These are phyloP conservation scores for Aspergillus pseudotamarii DNA, from an alignment of 2,329 filamentous ascomycete species.

Conservation along the genomic window DNA sequence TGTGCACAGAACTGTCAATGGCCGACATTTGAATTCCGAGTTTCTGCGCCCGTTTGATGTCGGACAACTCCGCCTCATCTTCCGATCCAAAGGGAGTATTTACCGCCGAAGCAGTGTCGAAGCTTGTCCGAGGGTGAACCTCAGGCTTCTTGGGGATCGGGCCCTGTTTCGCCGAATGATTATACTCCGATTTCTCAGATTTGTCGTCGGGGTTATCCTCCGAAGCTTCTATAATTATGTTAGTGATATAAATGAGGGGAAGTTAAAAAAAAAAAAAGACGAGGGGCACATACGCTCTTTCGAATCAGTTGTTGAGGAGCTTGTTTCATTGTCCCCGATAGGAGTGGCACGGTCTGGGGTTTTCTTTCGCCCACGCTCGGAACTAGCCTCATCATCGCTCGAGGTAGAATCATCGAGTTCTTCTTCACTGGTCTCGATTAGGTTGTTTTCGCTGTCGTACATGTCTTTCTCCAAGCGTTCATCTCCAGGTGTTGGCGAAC, in stretches of 20 bases:
- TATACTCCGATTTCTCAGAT: slow-evolving; percentile 13
- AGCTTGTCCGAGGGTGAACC: slow-evolving; percentile 82
- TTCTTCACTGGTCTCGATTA: slow-evolving; percentile 71
- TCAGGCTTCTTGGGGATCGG: slow-evolving; percentile 49
- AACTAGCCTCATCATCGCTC: slow-evolving; percentile 64
- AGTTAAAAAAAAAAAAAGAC: neutral
- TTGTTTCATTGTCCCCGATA: neutral
- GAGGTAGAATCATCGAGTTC: slow-evolving; percentile 52
- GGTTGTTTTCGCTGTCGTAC: slow-evolving; percentile 65
- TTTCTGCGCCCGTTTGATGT: slow-evolving; percentile 85
- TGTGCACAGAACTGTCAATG: slow-evolving; percentile 71
- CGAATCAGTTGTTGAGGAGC: neutral
- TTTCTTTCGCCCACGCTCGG: slow-evolving; percentile 24
- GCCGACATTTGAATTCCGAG: slow-evolving; percentile 79
- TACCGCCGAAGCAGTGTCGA: slow-evolving; percentile 64
- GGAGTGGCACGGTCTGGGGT: neutral
- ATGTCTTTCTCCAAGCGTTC: slow-evolving; percentile 70
- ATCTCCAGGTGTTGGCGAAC: slow-evolving; percentile 50
- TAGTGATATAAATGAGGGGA: neutral
- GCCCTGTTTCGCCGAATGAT: slow-evolving; percentile 44
- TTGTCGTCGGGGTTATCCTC: slow-evolving; percentile 12
- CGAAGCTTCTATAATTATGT: neutral
- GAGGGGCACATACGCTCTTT: slow-evolving; percentile 6
- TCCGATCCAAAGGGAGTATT: slow-evolving; percentile 76
- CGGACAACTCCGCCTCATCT: slow-evolving; percentile 78